Percentiles rank a stretch among this genome's conserved stretches.
phyloP scores from a whole-genome alignment of 164 flowering plant species.

The Chloranthus sessilifolius region DNA sequence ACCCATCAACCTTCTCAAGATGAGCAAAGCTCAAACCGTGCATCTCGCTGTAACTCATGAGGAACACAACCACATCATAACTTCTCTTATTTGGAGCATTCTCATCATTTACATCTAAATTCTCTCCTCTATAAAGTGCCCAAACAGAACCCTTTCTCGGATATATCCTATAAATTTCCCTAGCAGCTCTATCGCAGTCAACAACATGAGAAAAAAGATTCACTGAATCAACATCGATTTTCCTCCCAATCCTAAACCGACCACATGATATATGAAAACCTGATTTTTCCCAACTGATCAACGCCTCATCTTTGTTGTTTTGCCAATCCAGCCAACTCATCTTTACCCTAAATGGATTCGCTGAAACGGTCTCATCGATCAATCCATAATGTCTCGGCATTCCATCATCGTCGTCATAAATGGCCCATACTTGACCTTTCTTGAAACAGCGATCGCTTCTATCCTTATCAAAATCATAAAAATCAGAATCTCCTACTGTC shows the following conservation, averaged over 20 bases:
- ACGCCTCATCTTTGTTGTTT: conserved; percentile 35
- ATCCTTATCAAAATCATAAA: conserved; percentile 85
- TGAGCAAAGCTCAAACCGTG: conserved; percentile 86
- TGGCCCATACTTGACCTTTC: conserved; percentile 86
- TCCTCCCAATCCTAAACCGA: conserved; percentile 51
- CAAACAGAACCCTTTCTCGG: conserved; percentile 92
- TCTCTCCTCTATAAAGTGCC: conserved; percentile 56
- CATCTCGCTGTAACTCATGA: conserved; percentile 71
- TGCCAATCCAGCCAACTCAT: conserved; percentile 75
- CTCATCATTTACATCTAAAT: conserved; percentile 21
- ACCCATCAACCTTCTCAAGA: conserved; percentile 81
- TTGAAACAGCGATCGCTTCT: conserved; percentile 67
- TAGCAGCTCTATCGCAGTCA: conserved; percentile 73
- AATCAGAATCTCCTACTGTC: conserved; percentile 73
- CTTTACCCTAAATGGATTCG: conserved; percentile 63
- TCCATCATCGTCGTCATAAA: conserved; percentile 80
- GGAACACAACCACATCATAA: conserved; percentile 60
- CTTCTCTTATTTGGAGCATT: conserved; percentile 18
- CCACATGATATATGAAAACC: conserved; percentile 65
- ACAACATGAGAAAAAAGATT: conserved; percentile 77
- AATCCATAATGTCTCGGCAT: conserved; percentile 90
- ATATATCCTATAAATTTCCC: conserved; percentile 67
- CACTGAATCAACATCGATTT: conserved; percentile 36
- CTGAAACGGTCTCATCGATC: conserved; percentile 60
- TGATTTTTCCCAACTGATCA: conserved; percentile 35